phyloP scores from a whole-genome alignment of 1,284 basidiomycete species.

The Sphagnurus paluster region DNA sequence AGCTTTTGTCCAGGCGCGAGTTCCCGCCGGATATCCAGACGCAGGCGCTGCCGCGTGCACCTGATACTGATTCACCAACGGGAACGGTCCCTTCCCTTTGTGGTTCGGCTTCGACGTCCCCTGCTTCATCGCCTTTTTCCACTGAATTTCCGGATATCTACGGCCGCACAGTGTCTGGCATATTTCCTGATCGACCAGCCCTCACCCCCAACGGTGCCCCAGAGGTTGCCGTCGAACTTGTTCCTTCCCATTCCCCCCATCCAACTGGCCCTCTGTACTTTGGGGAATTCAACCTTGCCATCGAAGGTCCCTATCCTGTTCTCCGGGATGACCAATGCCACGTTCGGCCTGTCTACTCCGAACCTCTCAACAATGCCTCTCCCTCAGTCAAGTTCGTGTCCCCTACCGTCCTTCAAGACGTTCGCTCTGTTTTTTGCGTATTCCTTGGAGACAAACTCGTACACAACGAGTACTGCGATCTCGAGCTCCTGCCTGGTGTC shows the following conservation, averaged over 20 bases:
- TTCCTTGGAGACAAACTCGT: constrained; percentile 30
- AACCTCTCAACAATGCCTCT: constrained; percentile 7
- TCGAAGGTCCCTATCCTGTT: constrained; percentile 8
- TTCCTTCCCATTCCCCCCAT: constrained; percentile 2
- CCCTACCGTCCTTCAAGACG: constrained; percentile 13
- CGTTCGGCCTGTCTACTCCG: constrained; percentile 11
- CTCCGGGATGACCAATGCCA: constrained; percentile 8
- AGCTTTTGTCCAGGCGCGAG: constrained; percentile 25
- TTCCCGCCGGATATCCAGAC: constrained; percentile 16
- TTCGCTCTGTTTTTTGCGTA: constrained; percentile 34
- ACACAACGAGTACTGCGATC: constrained; percentile 31
- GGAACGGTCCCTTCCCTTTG: constrained; percentile 9
- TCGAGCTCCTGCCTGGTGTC: constrained; percentile 22
- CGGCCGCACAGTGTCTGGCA: neutral
- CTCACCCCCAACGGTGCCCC: too few species aligned
- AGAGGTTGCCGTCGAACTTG: too few species aligned
- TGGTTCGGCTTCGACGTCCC: constrained; percentile 19
- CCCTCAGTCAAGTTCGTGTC: constrained; percentile 16
- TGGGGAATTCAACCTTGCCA: constrained; percentile 12
- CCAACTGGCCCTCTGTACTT: constrained; percentile 11
- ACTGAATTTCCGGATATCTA: constrained; percentile 14
- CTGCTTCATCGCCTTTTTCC: constrained; percentile 13
- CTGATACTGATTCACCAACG: constrained; percentile 12
- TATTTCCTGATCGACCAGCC: constrained; percentile 10
- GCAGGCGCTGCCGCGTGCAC: constrained; percentile 1